Evolutionary conservation across 2,329 filamentous ascomycete genomes (phyloP), one percentile per base, ranked within the genome.

Genomic region (Dactylella cylindrospora): DNA sequence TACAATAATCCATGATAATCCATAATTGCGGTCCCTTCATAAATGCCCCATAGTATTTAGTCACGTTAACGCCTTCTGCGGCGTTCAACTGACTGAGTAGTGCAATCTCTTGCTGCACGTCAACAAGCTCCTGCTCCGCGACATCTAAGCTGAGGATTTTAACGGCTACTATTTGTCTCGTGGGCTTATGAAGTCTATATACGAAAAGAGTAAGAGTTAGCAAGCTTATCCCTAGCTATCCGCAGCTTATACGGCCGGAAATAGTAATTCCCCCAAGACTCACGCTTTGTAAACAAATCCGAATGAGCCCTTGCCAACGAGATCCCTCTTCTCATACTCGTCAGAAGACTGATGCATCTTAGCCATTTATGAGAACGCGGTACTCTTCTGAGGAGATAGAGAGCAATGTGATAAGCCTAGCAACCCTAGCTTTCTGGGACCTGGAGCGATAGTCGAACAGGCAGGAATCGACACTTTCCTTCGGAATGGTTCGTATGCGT

Each of bases 111-210:
- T 84, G 85, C 67, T 85, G 75, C 55, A 86, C 81, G 70, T 88
- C 84, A 66, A 81, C 81, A 70, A 84, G 86, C 0, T 83, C 84
- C 71, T 84, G 81, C 38, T 82, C 80, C 71, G 91, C 88, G 69
- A 86, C 85, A 69, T 93, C 88, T 39, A 91, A 86, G 70, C 90
- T 85, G 69, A 90, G 88, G 67, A 90, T 90, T 74, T 93, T 90
- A 70, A 90, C 80, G 13, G 86, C 85, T 19, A 89, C 85, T 17
- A 87, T 73, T 65, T 79, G 70, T 67, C 45, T 65, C n/a, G 66
- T 69, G 17, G 65, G 60, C 41, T 68, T 69, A 41, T 69, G 67
- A 31, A 68, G 51, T 20, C 68, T 69, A 53, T 32, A 2, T 15
- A 17, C 15, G 12, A 17, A 44, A 22, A 33, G 19, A 7, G 15